Conservation (phyloP, 2,329 filamentous ascomycete species). For the Alternaria incomplexa region DNA sequence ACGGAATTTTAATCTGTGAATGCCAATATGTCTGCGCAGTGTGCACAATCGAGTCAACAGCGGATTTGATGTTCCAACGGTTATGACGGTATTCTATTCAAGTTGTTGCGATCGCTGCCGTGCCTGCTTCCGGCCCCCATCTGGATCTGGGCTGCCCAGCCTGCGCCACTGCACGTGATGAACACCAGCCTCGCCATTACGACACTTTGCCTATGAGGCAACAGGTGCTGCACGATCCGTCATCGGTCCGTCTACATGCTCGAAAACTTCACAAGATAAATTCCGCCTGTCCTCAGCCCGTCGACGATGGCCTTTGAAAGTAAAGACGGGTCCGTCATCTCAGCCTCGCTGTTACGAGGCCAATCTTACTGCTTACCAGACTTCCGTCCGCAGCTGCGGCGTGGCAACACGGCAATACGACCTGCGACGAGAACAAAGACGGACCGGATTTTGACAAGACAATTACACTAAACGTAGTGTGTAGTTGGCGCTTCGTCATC, state of each 20-base stretch:
- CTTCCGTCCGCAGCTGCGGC: constrained; percentile 11
- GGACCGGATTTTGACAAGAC: background rate
- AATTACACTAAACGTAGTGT: constrained; percentile 11
- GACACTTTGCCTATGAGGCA: background rate
- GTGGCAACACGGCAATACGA: constrained; percentile 23
- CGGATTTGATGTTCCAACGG: constrained; percentile 1
- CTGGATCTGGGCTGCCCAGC: background rate
- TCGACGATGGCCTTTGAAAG: background rate
- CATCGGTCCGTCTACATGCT: background rate
- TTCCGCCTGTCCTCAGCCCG: background rate
- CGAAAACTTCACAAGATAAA: background rate
- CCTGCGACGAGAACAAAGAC: constrained; percentile 2
- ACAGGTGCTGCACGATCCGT: background rate
- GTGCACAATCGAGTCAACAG: constrained; percentile 7
- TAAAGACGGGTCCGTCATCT: background rate
- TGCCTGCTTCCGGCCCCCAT: constrained; percentile 3
- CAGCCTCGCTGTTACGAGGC: constrained; percentile 17
- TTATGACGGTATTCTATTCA: constrained; percentile 10
- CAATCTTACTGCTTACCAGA: background rate
- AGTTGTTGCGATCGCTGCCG: constrained; percentile 11
- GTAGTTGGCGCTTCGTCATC: constrained; percentile 19
- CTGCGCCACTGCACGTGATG: constrained; percentile 25
- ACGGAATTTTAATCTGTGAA: constrained; percentile 4
- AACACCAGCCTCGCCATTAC: constrained; percentile 6
- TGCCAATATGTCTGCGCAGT: background rate